A percentile compares a stretch with the other conserved stretches of the same genome.
Conservation (phyloP, 108 stramenopile genomes). For the Cyclotella distinguenda region DNA sequence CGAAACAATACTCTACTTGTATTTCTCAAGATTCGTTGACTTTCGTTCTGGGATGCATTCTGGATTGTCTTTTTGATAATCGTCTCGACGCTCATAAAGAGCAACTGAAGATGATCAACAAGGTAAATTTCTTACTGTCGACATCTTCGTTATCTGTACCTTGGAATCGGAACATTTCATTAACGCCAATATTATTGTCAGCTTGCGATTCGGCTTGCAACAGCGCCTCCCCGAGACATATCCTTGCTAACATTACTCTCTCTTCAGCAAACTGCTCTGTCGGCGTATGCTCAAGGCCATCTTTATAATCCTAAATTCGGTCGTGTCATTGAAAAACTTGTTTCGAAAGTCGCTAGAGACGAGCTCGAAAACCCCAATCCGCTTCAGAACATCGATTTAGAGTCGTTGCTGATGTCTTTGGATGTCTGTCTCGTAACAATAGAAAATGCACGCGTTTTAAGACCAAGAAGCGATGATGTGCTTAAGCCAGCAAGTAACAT, state of each 20-base stretch:
- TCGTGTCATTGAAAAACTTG: slow-evolving; percentile 67
- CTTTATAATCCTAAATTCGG: slow-evolving; percentile 50
- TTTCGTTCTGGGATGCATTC: slow-evolving; percentile 52
- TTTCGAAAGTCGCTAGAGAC: slow-evolving; percentile 62
- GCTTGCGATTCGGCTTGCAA: slow-evolving; percentile 28
- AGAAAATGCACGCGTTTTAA: slow-evolving; percentile 36
- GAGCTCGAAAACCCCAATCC: slow-evolving; percentile 55
- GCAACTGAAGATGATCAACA: slow-evolving; percentile 71
- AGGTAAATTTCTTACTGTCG: slow-evolving; percentile 34
- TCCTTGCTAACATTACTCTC: slow-evolving; percentile 50
- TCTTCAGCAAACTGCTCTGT: slow-evolving; percentile 59
- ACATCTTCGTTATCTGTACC: background rate
- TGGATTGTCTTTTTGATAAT: slow-evolving; percentile 65
- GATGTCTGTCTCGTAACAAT: slow-evolving; percentile 57
- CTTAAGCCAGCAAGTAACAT: slow-evolving; percentile 23
- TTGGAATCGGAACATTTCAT: too few species aligned
- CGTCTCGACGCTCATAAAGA: slow-evolving; percentile 44
- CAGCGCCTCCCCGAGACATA: slow-evolving; percentile 15
- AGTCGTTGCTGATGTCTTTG: slow-evolving; percentile 34
- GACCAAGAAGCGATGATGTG: slow-evolving; percentile 8
- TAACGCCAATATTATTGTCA: too few species aligned
- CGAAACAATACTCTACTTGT: slow-evolving; percentile 25
- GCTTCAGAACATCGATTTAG: slow-evolving; percentile 40
- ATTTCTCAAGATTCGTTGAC: slow-evolving; percentile 58
- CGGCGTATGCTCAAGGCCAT: slow-evolving; percentile 17